Evolutionary conservation across 2,329 filamentous ascomycete genomes (phyloP).

Genomic region (Diaporthe helianthi): DNA sequence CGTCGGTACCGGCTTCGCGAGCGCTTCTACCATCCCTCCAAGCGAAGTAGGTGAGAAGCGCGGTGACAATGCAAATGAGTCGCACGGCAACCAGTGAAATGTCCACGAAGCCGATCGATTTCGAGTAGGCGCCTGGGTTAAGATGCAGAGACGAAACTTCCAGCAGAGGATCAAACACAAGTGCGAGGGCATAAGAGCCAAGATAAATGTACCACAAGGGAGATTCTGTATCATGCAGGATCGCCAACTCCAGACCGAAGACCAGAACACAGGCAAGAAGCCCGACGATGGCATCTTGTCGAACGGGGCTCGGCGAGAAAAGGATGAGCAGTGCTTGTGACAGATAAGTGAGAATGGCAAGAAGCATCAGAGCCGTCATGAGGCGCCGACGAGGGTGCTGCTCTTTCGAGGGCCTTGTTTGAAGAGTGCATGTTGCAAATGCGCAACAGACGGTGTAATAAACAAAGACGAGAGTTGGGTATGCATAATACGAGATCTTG

Average conservation of each 20-base stretch:
- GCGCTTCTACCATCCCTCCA: conserved; percentile 34
- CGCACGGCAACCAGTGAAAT: conserved; percentile 44
- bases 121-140: conserved; percentile 18
- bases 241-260: conserved; percentile 67
- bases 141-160: conserved; percentile 40
- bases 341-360: conserved; percentile 54
- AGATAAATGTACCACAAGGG: conserved; percentile 69
- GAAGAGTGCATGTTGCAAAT: conserved; percentile 60
- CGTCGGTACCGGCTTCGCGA: conserved; percentile 49
- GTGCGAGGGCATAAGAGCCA: conserved; percentile 66
- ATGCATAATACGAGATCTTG: conserved; percentile 62
- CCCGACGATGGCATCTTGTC: conserved; percentile 60
- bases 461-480: conserved; percentile 61
- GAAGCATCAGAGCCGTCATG: conserved; percentile 52
- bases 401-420: conserved; percentile 50
- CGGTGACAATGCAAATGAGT: conserved; percentile 44
- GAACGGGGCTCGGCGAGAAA: conserved; percentile 35
- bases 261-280: conserved; percentile 67
- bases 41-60: conserved; percentile 44
- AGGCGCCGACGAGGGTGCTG: conserved; percentile 51
- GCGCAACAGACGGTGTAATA: conserved; percentile 63
- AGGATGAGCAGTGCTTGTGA: conserved; percentile 54
- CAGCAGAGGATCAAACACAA: conserved; percentile 61
- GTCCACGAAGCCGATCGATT: conserved; percentile 39
- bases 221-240: conserved; percentile 57